phyloP scores from a whole-genome alignment of 768 basidiomycete genomes.

The Postia placenta region DNA sequence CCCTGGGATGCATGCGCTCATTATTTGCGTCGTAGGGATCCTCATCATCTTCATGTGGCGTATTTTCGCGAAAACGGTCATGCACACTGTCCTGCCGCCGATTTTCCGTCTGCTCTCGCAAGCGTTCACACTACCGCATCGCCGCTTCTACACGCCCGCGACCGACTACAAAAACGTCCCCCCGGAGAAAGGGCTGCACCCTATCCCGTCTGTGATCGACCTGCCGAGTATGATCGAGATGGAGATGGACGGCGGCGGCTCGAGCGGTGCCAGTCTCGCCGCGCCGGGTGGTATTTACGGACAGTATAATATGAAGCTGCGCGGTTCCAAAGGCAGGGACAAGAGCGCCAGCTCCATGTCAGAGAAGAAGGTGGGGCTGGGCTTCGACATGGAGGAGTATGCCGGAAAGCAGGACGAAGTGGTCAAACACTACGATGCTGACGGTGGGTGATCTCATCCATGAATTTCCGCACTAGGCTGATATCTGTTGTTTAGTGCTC shows the following conservation, averaged over 20 bases:
- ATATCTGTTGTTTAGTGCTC: constrained; percentile 44
- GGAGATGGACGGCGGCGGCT: constrained; percentile 20
- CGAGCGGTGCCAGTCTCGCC: constrained; percentile 9
- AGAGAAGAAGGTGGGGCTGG: not conserved
- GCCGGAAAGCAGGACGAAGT: constrained; percentile 14
- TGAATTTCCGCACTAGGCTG: constrained; percentile 1
- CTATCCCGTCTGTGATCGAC: constrained; percentile 85
- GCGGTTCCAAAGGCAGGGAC: constrained; percentile 27
- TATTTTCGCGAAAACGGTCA: constrained; percentile 69
- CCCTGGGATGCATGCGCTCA: not conserved
- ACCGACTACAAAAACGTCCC: constrained; percentile 79
- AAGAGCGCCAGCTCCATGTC: constrained; percentile 23
- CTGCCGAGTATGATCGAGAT: constrained; percentile 39
- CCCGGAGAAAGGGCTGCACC: constrained; percentile 51
- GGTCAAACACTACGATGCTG: constrained; percentile 79
- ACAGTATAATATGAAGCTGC: not conserved
- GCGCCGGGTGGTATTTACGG: constrained; percentile 5
- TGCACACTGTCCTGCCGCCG: constrained; percentile 76
- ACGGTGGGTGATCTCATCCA: constrained; percentile 46
- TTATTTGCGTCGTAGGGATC: constrained; percentile 44
- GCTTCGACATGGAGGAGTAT: not conserved
- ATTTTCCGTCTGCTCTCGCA: constrained; percentile 71
- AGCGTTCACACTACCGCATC: constrained; percentile 66
- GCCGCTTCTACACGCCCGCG: constrained; percentile 87
- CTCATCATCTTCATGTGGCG: constrained; percentile 83